These are phyloP conservation scores for Botrytis fragariae DNA, from an alignment of 2,329 filamentous ascomycete species.

Conservation along the genomic window DNA sequence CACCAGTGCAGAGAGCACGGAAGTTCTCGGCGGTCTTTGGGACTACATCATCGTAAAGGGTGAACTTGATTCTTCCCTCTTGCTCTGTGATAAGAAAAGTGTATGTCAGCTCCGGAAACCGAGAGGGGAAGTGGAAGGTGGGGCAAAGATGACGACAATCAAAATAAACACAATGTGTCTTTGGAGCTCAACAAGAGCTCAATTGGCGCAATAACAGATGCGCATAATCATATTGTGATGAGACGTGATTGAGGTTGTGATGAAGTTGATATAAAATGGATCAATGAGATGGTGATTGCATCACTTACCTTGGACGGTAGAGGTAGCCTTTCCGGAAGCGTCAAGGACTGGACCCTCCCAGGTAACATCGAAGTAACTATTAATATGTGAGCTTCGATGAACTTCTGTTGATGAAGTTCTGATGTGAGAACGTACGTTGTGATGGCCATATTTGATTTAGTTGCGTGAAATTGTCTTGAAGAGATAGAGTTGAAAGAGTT, in stretches of 20 bases:
- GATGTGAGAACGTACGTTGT: conserved; percentile 58
- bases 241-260: background rate
- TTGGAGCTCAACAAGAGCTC: conserved; percentile 19
- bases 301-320: conserved; percentile 57
- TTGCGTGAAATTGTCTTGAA: conserved; percentile 56
- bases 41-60: conserved; percentile 74
- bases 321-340: conserved; percentile 54
- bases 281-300: conserved; percentile 6
- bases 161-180: conserved; percentile 22
- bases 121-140: conserved; percentile 20
- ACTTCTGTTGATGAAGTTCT: background rate
- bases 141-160: conserved; percentile 26
- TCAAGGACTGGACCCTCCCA: conserved; percentile 73
- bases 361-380: conserved; percentile 67
- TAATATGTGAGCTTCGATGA: conserved; percentile 27
- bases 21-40: conserved; percentile 98
- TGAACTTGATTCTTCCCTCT: conserved; percentile 78
- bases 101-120: conserved; percentile 31
- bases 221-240: background rate
- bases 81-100: conserved; percentile 50
- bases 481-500: conserved; percentile 21
- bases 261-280: conserved; percentile 17
- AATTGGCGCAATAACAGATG: background rate
- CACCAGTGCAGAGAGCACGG: conserved; percentile 80
- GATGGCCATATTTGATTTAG: conserved; percentile 71